phyloP scores from a whole-genome alignment of 805 yeast genomes.

The Suhomyces sp. region DNA sequence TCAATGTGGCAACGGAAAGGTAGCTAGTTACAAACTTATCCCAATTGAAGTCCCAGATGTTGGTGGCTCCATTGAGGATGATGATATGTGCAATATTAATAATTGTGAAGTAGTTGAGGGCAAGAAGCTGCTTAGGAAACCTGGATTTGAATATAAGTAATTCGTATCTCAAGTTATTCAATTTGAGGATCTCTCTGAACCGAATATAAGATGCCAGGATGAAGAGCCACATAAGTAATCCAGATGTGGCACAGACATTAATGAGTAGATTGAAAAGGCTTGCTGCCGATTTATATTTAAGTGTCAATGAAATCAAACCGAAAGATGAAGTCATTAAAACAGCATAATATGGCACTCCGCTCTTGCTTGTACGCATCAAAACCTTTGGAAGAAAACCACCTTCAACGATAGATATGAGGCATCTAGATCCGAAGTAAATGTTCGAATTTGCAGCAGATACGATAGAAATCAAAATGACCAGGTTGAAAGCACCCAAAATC shows the following conservation, averaged over 20 bases:
- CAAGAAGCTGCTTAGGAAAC: slow-evolving; percentile 11
- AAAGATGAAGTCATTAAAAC: slow-evolving; percentile 18
- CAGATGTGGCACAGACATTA: slow-evolving; percentile 25
- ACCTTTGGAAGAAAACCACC: slow-evolving; percentile 9
- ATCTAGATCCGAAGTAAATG: slow-evolving; percentile 16
- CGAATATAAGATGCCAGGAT: slow-evolving; percentile 18
- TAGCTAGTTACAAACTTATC: slow-evolving; percentile 8
- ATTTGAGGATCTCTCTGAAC: slow-evolving; percentile 8
- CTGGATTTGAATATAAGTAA: slow-evolving; percentile 8
- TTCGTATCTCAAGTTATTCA: neutral
- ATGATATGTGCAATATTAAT: slow-evolving; percentile 16
- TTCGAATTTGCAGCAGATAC: slow-evolving; percentile 31
- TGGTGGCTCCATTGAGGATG: slow-evolving; percentile 16
- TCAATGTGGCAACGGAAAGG: slow-evolving; percentile 1
- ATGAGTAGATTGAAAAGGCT: slow-evolving; percentile 17
- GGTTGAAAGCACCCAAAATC: slow-evolving; percentile 18
- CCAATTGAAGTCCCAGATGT: slow-evolving; percentile 18
- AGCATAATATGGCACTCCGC: slow-evolving; percentile 20
- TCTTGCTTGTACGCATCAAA: slow-evolving; percentile 5
- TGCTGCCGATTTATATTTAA: slow-evolving; percentile 17
- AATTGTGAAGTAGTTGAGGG: slow-evolving; percentile 14
- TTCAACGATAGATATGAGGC: slow-evolving; percentile 18
- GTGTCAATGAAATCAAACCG: slow-evolving; percentile 21
- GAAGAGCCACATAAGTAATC: slow-evolving; percentile 28
- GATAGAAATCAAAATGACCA: slow-evolving; percentile 21